Base-by-base conservation (phyloP, 202 grass and related monocot species). In the Hordeum pubiflorum region DNA sequence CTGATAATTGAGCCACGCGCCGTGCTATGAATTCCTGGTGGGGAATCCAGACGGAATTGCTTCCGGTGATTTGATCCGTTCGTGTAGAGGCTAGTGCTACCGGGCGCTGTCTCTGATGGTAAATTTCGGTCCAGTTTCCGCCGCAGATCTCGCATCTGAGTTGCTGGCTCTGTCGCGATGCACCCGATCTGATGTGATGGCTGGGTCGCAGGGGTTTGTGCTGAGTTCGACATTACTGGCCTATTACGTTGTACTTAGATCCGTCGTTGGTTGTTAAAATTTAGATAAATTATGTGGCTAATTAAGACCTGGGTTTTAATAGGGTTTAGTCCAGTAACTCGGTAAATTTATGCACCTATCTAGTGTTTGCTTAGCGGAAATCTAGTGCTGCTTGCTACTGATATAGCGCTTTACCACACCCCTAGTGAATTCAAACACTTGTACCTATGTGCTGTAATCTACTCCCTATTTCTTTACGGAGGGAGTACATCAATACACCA, bases 271-370 rank as follows among this genome's bases (percentile, higher is more conserved):
- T 24, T 62, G 22, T 6, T n/a, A n/a, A 13, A 46, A 24, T 79
- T 58, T 38, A 17, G 18, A 4, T 23, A 0, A 40, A 26, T 41
- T 6, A 21, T 1, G 9, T 1, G 2, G 46, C 21, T 62, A 40
- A 40, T 69, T 44, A 18, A 13, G 0, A 7, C 13, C 0, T 1
- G 23, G 79, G 68, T 61, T 89, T 89, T 56, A 60, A 74, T 83
- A 43, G 83, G 87, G 79, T 82, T 89, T 79, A 81, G 26, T 71
- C 55, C 7, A 59, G 43, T n/a, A 10, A 22, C 4, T 61, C 2
- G 0, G 6, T 15, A 52, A 37, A 27, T 70, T 44, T 81, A n/a
- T 63, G 0, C 50, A 6, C 69, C 22, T 15, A 6, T 21, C 7
- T 5, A 18, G 11, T 10, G 26, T 34, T 75, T 63, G 0, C 10